phyloP scores from a whole-genome alignment of 2,329 filamentous ascomycete genomes.

The Alternaria sp. region DNA sequence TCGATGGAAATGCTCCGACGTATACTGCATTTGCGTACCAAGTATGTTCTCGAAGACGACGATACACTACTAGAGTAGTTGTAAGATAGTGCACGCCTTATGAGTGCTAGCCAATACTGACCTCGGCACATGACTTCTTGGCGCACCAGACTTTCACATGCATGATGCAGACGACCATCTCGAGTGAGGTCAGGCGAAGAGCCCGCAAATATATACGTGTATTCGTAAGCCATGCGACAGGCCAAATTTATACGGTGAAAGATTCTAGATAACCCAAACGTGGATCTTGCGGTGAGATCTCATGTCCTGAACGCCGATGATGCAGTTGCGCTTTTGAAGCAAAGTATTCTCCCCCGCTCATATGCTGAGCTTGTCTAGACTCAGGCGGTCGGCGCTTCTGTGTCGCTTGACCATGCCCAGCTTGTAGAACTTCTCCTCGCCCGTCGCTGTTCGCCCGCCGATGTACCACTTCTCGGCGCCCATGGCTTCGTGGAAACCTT shows the following conservation, averaged over 20 bases:
- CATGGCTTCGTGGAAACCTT: slow-evolving; percentile 75
- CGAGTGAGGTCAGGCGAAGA: slow-evolving; percentile 12
- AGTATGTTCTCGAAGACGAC: not conserved
- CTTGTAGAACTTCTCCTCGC: slow-evolving; percentile 84
- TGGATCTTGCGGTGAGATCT: slow-evolving; percentile 12
- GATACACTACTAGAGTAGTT: not conserved
- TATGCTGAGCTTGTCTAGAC: slow-evolving; percentile 76
- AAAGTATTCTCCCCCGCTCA: slow-evolving; percentile 49
- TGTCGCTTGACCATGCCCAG: slow-evolving; percentile 76
- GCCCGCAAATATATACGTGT: slow-evolving; percentile 18
- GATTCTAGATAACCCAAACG: slow-evolving; percentile 17
- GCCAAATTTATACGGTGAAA: slow-evolving; percentile 6
- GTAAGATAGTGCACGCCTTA: not conserved
- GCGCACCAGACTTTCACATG: slow-evolving; percentile 16
- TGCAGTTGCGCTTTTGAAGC: slow-evolving; percentile 26
- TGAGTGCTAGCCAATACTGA: not conserved
- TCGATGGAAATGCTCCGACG: not conserved
- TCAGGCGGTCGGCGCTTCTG: slow-evolving; percentile 75
- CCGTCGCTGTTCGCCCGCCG: slow-evolving; percentile 74
- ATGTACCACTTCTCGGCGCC: slow-evolving; percentile 84
- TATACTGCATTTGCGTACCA: not conserved
- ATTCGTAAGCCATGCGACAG: not conserved
- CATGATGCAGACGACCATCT: not conserved
- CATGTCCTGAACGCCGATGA: slow-evolving; percentile 35
- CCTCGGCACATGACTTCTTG: slow-evolving; percentile 7